Evolutionary conservation across 2,329 filamentous ascomycete species (phyloP).

Genomic region (Cladosporium sp.): DNA sequence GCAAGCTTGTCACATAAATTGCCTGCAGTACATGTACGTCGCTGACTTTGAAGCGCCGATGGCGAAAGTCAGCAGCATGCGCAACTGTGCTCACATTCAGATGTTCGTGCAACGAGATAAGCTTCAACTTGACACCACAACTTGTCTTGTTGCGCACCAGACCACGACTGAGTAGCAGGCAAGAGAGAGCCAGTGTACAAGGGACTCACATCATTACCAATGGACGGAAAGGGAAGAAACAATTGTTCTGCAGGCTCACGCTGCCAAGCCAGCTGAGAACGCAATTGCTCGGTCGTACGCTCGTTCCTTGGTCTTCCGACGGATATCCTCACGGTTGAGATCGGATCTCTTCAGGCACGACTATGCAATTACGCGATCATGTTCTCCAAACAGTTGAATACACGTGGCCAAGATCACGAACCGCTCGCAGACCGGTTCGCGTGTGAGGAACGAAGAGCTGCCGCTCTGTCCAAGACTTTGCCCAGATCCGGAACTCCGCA

Average conservation of each 20-base stretch:
- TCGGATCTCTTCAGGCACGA: neutral
- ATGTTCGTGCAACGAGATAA: neutral
- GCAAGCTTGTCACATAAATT: too few species aligned
- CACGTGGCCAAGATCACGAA: slow-evolving; percentile 1
- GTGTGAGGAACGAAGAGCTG: neutral
- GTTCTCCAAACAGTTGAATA: neutral
- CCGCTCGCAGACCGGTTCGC: neutral
- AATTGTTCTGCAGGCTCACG: neutral
- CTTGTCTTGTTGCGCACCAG: neutral
- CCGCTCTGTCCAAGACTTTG: neutral
- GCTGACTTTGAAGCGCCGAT: neutral
- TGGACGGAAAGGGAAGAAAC: neutral
- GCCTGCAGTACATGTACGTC: neutral
- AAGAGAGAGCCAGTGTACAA: neutral
- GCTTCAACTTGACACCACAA: neutral
- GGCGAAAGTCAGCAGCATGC: neutral
- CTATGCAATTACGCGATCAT: neutral
- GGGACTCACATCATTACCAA: neutral
- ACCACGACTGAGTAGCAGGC: neutral
- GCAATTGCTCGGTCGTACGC: neutral
- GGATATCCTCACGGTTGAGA: neutral
- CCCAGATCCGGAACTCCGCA: slow-evolving; percentile 13
- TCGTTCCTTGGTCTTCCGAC: neutral
- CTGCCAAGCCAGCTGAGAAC: neutral
- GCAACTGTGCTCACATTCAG: neutral